Conservation (phyloP, 2,329 filamentous ascomycete species). For the Teratosphaeria nubilosa region DNA sequence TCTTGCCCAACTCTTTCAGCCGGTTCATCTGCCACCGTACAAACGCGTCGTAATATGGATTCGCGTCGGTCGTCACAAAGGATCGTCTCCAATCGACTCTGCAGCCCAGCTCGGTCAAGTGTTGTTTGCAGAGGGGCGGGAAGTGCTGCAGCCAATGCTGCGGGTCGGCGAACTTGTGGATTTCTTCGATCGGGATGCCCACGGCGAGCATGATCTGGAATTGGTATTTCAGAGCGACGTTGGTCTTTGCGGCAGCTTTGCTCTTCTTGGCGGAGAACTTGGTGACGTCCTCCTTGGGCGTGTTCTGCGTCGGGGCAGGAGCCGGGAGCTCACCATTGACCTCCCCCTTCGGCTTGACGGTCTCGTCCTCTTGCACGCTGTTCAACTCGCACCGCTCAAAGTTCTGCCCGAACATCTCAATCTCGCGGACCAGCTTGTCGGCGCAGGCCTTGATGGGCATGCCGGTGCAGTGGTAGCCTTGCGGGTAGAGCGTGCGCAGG, state of each 20-base stretch:
- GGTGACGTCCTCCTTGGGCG: slow-evolving; percentile 67
- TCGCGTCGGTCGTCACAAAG: slow-evolving; percentile 91
- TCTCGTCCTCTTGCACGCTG: slow-evolving; percentile 30
- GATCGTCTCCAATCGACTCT: slow-evolving; percentile 88
- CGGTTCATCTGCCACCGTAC: slow-evolving; percentile 96
- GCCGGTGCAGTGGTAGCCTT: slow-evolving; percentile 92
- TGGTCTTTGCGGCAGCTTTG: slow-evolving; percentile 75
- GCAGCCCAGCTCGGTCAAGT: slow-evolving; percentile 74
- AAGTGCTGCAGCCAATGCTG: slow-evolving; percentile 87
- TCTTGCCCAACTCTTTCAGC: slow-evolving; percentile 79
- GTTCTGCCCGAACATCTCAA: slow-evolving; percentile 76
- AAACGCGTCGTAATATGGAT: slow-evolving; percentile 93
- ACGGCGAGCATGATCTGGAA: slow-evolving; percentile 91
- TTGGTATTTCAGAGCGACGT: slow-evolving; percentile 89
- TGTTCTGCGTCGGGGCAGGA: slow-evolving; percentile 52
- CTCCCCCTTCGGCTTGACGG: slow-evolving; percentile 6
- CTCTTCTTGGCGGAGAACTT: slow-evolving; percentile 91
- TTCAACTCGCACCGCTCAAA: slow-evolving; percentile 69
- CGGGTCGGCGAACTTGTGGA: slow-evolving; percentile 88
- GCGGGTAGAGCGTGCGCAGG: slow-evolving; percentile 75
- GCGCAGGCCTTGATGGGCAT: slow-evolving; percentile 98
- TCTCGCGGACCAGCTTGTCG: slow-evolving; percentile 85
- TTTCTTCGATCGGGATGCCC: slow-evolving; percentile 77
- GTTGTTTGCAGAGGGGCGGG: slow-evolving; percentile 66
- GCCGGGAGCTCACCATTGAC: slow-evolving; percentile 14